A percentile compares a stretch with the other conserved stretches of the same genome.
These are phyloP conservation scores for Aspergillus sclerotioniger DNA, from an alignment of 495 filamentous ascomycete species.

Conservation along the genomic window DNA sequence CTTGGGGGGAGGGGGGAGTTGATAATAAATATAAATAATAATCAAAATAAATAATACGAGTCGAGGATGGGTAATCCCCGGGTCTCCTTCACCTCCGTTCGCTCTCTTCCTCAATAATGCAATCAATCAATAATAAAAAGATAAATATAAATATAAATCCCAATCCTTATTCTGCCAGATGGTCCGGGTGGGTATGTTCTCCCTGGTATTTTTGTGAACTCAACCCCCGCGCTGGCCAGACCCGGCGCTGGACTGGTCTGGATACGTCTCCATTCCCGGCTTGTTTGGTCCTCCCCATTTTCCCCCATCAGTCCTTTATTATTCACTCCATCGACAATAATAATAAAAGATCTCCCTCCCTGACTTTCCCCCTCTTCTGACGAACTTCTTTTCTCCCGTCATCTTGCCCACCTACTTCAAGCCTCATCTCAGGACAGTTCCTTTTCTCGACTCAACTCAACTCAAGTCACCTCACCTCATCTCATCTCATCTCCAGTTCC, in stretches of 20 bases:
- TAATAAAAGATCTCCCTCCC: neutral
- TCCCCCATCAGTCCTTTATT: conserved; percentile 6
- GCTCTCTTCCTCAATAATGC: too few relatives aligned
- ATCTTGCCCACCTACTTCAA: neutral
- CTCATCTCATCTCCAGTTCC: neutral
- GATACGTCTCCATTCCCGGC: conserved; percentile 21
- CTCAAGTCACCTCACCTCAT: neutral
- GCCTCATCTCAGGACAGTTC: too few relatives aligned
- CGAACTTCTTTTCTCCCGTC: conserved; percentile 1
- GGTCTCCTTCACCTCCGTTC: too few relatives aligned
- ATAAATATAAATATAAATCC: neutral
- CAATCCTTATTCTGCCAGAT: too few relatives aligned
- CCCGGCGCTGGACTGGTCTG: conserved; percentile 22
- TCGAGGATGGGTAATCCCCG: too few relatives aligned
- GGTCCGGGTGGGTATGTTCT: neutral
- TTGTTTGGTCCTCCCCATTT: conserved; percentile 13
- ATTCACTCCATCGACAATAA: neutral
- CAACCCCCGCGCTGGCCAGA: conserved; percentile 28
- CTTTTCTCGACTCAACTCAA: too few relatives aligned
- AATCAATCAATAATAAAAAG: too few relatives aligned
- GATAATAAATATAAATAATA: too few relatives aligned
- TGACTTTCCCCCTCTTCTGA: conserved; percentile 1
- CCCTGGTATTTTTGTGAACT: conserved; percentile 3
- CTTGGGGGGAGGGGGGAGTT: too few relatives aligned
- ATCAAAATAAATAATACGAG: too few relatives aligned